Evolutionary conservation across 257 asterid genomes (phyloP), one percentile per base, ranked within the genome.

Genomic region (Solanum gandarillasii): DNA sequence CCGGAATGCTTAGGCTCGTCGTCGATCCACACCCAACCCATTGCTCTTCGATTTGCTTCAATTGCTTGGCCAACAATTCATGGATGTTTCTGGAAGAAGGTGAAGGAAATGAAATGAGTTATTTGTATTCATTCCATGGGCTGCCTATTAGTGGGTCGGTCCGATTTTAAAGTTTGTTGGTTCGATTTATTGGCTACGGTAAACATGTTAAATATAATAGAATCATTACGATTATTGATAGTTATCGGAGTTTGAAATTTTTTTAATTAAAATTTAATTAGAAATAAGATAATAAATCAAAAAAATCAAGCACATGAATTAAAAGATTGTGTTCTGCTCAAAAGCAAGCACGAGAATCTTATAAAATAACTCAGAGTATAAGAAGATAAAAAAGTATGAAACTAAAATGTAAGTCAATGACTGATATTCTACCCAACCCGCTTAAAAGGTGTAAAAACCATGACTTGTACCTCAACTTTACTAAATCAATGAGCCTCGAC

Each of bases 21-120:
- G 86, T 89, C 71, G 73, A 86, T 90, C 95, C 96, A 91, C 20
- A 89, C 84, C 97, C 97, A 93, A 86, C 95, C 98, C 98, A 95
- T 95, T 41, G 88, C 31, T 60, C 38, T 76, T 39, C 60, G 31
- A 27, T 35, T 60, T n/a, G 43, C 27, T 73, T 73, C 81, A 73
- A 73, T 71, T 48, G 73, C 83, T 32, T 86, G 88, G 52, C n/a
- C 5, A 72, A 72, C 55, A 72, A 86, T 32, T 32, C 55, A 73
- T 9, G 7, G 85, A 81, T 29, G 18, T 81, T 81, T 81, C 85
- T 46, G 25, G 85, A 81, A 79, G 27, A 39, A 43, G 85, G 27
- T 43, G 39, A 78, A 78, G 31, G 35, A 78, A 78, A 78, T 46
- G 41, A 7, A 27, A 27, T 2, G 27, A 79, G 67, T 14, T 25